Evolutionary conservation across 768 basidiomycete species (phyloP).

Genomic region (Coprinopsis sp.): DNA sequence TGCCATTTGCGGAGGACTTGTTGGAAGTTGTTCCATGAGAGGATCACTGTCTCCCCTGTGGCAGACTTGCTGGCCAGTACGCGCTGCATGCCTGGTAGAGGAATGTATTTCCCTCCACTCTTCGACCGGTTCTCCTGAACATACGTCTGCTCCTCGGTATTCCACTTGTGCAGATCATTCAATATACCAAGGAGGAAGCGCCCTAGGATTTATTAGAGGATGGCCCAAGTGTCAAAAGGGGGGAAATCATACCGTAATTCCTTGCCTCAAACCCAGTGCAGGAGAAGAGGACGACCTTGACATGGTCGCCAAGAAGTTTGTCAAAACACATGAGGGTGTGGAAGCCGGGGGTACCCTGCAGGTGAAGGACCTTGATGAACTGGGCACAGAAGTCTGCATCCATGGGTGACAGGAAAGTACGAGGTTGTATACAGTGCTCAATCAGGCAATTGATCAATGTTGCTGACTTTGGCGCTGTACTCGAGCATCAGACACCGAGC

Average conservation of each 20-base stretch:
- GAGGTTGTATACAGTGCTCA: constrained; percentile 90
- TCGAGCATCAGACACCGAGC: neutral
- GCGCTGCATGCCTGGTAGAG: constrained; percentile 68
- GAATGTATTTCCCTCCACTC: constrained; percentile 51
- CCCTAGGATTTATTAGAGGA: constrained; percentile 38
- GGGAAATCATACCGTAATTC: constrained; percentile 66
- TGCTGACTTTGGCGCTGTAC: constrained; percentile 40
- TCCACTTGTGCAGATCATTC: constrained; percentile 76
- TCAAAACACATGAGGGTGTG: constrained; percentile 83
- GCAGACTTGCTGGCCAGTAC: constrained; percentile 38
- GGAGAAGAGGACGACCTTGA: constrained; percentile 82
- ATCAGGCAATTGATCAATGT: constrained; percentile 61
- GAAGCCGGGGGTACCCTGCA: constrained; percentile 85
- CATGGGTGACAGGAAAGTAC: constrained; percentile 90
- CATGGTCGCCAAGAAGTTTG: constrained; percentile 80
- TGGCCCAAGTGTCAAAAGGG: neutral
- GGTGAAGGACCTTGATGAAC: constrained; percentile 84
- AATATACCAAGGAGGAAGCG: constrained; percentile 83
- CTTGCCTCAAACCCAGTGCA: constrained; percentile 95
- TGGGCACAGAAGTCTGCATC: constrained; percentile 94
- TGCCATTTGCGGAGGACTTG: constrained; percentile 82
- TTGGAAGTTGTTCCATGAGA: constrained; percentile 70
- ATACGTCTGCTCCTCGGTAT: constrained; percentile 67
- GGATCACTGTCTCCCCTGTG: constrained; percentile 41
- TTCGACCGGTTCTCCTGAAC: constrained; percentile 67